phyloP scores from a whole-genome alignment of 2,329 filamentous ascomycete species.

The Aureobasidium sp. region DNA sequence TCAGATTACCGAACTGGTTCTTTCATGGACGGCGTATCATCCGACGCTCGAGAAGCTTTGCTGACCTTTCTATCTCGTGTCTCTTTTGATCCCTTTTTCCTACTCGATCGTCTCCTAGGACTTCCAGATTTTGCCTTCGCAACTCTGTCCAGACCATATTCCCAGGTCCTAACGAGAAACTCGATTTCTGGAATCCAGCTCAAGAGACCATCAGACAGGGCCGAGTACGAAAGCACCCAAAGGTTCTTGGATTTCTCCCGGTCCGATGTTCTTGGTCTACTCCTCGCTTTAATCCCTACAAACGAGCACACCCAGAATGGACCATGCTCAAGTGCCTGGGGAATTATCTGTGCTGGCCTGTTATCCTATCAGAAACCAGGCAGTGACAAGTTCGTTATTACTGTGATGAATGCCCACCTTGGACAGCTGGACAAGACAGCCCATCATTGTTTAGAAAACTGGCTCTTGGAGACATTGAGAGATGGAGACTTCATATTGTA shows the following conservation, averaged over 20 bases:
- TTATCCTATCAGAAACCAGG: slow-evolving; percentile 70
- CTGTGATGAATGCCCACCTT: slow-evolving; percentile 82
- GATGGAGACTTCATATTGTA: slow-evolving; percentile 88
- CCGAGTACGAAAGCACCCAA: slow-evolving; percentile 62
- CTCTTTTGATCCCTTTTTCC: slow-evolving; percentile 78
- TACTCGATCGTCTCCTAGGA: slow-evolving; percentile 73
- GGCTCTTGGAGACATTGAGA: slow-evolving; percentile 89
- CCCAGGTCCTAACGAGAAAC: slow-evolving; percentile 21
- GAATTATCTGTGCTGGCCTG: slow-evolving; percentile 74
- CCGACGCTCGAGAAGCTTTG: slow-evolving; percentile 66
- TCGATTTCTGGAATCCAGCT: slow-evolving; percentile 35
- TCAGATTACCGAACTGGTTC: slow-evolving; percentile 34
- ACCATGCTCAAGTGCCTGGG: slow-evolving; percentile 67
- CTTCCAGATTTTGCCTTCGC: slow-evolving; percentile 71
- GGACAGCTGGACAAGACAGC: slow-evolving; percentile 84
- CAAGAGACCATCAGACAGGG: slow-evolving; percentile 43
- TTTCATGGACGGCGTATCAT: slow-evolving; percentile 62
- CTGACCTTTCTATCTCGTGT: slow-evolving; percentile 74
- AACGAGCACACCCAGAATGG: not conserved
- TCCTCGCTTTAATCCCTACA: slow-evolving; percentile 53
- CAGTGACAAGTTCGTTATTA: slow-evolving; percentile 72
- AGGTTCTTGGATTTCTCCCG: slow-evolving; percentile 82
- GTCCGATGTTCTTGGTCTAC: slow-evolving; percentile 75
- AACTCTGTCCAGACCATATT: slow-evolving; percentile 4
- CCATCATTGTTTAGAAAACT: slow-evolving; percentile 83